A percentile compares a stretch with the other conserved stretches of the same genome.
Conservation (phyloP, 179 eudicot genomes). For the Patellifolia procumbens region DNA sequence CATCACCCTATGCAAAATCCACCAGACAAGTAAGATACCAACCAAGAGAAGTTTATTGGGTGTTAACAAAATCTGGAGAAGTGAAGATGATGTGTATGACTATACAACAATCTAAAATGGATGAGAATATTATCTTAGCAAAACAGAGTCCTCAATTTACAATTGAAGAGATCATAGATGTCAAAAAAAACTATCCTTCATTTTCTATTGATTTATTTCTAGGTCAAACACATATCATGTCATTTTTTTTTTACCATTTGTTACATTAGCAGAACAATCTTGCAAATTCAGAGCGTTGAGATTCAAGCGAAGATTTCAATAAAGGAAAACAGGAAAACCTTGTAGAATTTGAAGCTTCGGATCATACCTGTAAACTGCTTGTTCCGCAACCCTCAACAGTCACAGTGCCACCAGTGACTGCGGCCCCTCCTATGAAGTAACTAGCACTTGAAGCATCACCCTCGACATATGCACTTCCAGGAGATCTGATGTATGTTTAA, state of each 20-base stretch:
- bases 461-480: conserved; percentile 93
- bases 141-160: not conserved
- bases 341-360: not conserved
- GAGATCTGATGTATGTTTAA: conserved; percentile 58
- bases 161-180: not conserved
- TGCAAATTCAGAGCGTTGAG: not conserved
- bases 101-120: not conserved
- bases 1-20: conserved; percentile 68
- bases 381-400: conserved; percentile 99
- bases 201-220: not conserved
- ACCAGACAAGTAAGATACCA: not conserved
- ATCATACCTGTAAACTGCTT: conserved; percentile 81
- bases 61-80: not conserved
- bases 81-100: not conserved
- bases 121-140: not conserved
- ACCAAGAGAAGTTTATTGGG: not conserved
- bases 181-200: not conserved
- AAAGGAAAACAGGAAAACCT: not conserved
- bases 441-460: conserved; percentile 99
- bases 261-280: not conserved
- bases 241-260: not conserved
- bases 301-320: not conserved
- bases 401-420: conserved; percentile 95
- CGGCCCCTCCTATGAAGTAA: conserved; percentile 97
- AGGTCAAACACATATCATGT: not conserved